Conservation (phyloP, 169 alveolate species). For the Blepharisma undulans region DNA sequence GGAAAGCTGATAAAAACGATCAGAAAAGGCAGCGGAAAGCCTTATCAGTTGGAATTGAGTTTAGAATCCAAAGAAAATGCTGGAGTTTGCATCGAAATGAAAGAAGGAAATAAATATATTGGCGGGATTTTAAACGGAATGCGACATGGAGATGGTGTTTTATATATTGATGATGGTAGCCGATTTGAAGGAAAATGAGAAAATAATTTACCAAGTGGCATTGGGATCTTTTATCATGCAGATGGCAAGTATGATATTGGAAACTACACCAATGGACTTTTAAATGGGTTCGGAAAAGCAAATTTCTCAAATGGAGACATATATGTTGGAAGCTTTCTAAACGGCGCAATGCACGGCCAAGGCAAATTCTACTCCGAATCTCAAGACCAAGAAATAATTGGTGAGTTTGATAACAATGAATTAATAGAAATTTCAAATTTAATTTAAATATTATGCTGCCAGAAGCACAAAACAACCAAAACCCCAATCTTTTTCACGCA, state of each 20-base stretch:
- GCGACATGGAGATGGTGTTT: conserved; percentile 31
- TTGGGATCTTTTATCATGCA: conserved; percentile 3
- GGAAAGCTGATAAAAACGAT: neutral
- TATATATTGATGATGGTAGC: conserved; percentile 1
- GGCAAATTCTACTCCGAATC: conserved; percentile 17
- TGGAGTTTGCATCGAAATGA: neutral
- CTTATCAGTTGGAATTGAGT: conserved; percentile 1
- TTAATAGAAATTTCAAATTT: neutral
- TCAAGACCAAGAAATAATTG: neutral
- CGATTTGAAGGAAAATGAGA: conserved; percentile 25
- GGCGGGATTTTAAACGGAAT: conserved; percentile 23
- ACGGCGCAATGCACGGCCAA: conserved; percentile 13
- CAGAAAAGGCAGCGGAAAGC: conserved; percentile 11
- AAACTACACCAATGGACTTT: neutral
- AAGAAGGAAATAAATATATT: conserved; percentile 10
- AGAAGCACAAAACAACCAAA: neutral
- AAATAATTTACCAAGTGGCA: conserved; percentile 25
- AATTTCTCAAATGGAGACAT: conserved; percentile 17
- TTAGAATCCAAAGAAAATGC: neutral
- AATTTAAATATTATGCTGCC: neutral
- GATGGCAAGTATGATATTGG: conserved; percentile 26
- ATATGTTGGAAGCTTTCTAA: conserved; percentile 12
- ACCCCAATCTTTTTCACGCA: neutral
- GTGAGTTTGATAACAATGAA: conserved; percentile 5
- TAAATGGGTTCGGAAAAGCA: conserved; percentile 25